A percentile compares a stretch with the other conserved stretches of the same genome.
Conservation (phyloP, 805 yeast species). For the Clavispora phyllophila region DNA sequence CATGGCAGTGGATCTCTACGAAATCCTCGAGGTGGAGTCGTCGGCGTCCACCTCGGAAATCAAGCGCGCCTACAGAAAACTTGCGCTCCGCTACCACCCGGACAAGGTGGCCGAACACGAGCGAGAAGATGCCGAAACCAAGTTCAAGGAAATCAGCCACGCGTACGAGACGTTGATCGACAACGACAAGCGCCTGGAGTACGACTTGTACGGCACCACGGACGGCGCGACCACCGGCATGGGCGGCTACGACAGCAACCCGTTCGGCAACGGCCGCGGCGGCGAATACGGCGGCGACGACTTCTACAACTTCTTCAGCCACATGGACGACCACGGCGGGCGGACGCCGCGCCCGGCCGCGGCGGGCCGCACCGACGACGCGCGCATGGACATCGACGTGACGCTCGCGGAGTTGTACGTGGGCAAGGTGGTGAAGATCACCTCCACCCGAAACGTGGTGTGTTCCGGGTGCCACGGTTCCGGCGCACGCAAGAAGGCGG, state of each 20-base stretch:
- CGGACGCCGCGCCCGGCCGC: slow-evolving; percentile 9
- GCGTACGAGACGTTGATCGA: slow-evolving; percentile 84
- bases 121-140: slow-evolving; percentile 65
- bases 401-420: slow-evolving; percentile 70
- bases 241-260: slow-evolving; percentile 27
- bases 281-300: slow-evolving; percentile 63
- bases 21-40: slow-evolving; percentile 60
- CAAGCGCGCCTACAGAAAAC: slow-evolving; percentile 75
- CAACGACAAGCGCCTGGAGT: slow-evolving; percentile 53
- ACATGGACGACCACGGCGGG: slow-evolving; percentile 28
- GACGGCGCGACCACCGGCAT: slow-evolving; percentile 21
- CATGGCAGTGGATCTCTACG: slow-evolving; percentile 44
- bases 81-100: slow-evolving; percentile 83
- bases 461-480: slow-evolving; percentile 73
- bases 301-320: slow-evolving; percentile 64
- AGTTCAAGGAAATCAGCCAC: slow-evolving; percentile 76
- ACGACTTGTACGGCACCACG: slow-evolving; percentile 52
- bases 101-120: slow-evolving; percentile 74
- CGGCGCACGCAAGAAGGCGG: slow-evolving; percentile 65
- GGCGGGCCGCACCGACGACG: slow-evolving; percentile 53
- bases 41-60: slow-evolving; percentile 69
- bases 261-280: slow-evolving; percentile 32
- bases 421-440: slow-evolving; percentile 74
- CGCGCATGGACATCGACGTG: slow-evolving; percentile 58
- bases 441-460: slow-evolving; percentile 64